These are phyloP conservation scores for Stephania cephalantha DNA, from an alignment of 164 flowering plant genomes.

Conservation along the genomic window DNA sequence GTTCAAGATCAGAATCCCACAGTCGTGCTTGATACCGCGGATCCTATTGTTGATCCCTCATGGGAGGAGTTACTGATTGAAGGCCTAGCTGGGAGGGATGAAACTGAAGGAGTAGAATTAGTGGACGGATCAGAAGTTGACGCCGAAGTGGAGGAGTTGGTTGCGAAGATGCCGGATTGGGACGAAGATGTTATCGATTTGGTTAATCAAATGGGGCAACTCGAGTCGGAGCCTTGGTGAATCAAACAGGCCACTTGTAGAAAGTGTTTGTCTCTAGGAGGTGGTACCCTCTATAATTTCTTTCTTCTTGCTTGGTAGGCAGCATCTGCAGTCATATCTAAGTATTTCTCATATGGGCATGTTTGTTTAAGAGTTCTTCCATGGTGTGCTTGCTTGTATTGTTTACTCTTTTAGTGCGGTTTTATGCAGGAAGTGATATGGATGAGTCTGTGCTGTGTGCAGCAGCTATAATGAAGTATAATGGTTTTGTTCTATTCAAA, in stretches of 20 bases:
- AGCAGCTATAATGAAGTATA: background rate
- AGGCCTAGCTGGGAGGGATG: constrained; percentile 23
- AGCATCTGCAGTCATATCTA: constrained; percentile 3
- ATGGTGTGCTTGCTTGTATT: background rate
- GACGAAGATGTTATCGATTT: constrained; percentile 44
- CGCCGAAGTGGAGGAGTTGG: constrained; percentile 42
- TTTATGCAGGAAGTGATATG: background rate
- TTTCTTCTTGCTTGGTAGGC: background rate
- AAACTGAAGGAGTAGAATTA: constrained; percentile 23
- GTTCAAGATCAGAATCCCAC: constrained; percentile 4
- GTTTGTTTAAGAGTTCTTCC: background rate
- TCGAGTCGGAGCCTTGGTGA: constrained; percentile 24
- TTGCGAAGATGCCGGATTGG: constrained; percentile 25
- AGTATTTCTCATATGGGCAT: background rate
- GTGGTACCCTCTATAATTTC: background rate
- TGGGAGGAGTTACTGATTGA: constrained; percentile 45
- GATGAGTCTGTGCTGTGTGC: background rate
- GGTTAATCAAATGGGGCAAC: constrained; percentile 42
- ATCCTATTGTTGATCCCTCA: constrained; percentile 14
- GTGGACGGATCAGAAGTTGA: constrained; percentile 29
- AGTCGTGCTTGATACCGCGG: constrained; percentile 2
- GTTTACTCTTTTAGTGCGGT: background rate
- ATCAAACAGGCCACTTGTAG: background rate
- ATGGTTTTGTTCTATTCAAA: background rate
- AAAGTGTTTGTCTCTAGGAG: background rate